Evolutionary conservation across 208 protist genomes (phyloP).

Genomic region (Herpetomonas muscarum): DNA sequence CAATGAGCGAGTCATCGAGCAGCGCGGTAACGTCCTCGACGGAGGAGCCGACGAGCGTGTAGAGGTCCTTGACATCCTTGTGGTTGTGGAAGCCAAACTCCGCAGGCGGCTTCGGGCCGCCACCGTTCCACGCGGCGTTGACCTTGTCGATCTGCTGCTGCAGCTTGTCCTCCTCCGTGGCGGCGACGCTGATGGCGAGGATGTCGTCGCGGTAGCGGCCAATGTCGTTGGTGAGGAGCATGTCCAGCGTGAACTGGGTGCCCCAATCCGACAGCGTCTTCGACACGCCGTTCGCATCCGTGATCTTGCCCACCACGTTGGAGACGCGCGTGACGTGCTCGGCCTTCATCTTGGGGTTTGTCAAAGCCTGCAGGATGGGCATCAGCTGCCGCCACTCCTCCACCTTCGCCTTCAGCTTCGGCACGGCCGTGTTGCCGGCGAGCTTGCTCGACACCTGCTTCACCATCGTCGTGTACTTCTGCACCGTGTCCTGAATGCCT

Average conservation of each 20-base stretch:
- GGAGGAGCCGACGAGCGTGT: slow-evolving; percentile 80
- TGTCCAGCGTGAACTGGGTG: slow-evolving; percentile 81
- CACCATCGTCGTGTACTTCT: slow-evolving; percentile 82
- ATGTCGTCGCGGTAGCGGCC: slow-evolving; percentile 87
- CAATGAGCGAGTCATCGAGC: slow-evolving; percentile 89
- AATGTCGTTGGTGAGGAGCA: slow-evolving; percentile 88
- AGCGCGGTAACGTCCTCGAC: slow-evolving; percentile 94
- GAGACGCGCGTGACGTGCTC: slow-evolving; percentile 81
- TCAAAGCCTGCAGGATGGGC: slow-evolving; percentile 91
- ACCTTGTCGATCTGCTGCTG: slow-evolving; percentile 96
- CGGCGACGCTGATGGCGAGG: slow-evolving; percentile 88
- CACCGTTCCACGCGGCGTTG: slow-evolving; percentile 89
- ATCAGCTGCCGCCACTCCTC: slow-evolving; percentile 93
- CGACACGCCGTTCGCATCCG: slow-evolving; percentile 49
- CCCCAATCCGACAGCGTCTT: slow-evolving; percentile 74
- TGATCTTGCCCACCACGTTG: slow-evolving; percentile 60
- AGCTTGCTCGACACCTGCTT: slow-evolving; percentile 91
- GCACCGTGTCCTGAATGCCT: slow-evolving; percentile 70
- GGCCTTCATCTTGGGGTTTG: slow-evolving; percentile 90
- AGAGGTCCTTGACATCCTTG: slow-evolving; percentile 92
- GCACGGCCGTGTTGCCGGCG: slow-evolving; percentile 75
- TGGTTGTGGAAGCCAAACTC: slow-evolving; percentile 93
- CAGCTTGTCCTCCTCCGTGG: slow-evolving; percentile 96
- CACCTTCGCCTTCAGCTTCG: slow-evolving; percentile 77
- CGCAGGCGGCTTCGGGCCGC: slow-evolving; percentile 86